Evolutionary conservation across 306 rosid genomes (phyloP), one percentile per base, ranked within the genome.

Genomic region (Astragalus glycyphyllos): DNA sequence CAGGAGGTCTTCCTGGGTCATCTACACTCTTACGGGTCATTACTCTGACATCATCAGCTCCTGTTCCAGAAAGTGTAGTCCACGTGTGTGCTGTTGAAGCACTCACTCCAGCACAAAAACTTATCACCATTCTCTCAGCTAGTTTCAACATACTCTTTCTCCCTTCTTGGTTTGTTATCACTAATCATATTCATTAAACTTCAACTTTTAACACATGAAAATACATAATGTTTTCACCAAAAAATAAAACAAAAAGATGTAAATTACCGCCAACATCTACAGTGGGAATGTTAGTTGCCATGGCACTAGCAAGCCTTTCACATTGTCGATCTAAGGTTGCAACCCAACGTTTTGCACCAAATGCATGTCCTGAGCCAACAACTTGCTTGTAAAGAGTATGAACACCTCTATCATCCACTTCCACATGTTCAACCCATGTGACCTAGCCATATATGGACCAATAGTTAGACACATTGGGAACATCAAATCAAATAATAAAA

Each of bases 321-420:
- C 97, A 95, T 79, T 87, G 96, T 65, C 99, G 80, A 45, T 95
- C 97, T 17, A 95, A 85, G 41, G 90, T 91, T 11, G 96, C 89
- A 66, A 95, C 86, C 99, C 99, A 95, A 26, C 96, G 90, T 75
- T 91, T 91, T 10, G 99, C 99, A 1, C 99, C 99, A 59, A 95
- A 95, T 40, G 88, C 99, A 50, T 91, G 80, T 50, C 99, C 99
- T 4, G 96, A 82, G 77, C 72, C 85, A 3, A 95, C 99, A 42
- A 95, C 85, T 58, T 86, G 97, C 84, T 85, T 91, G 84, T 89
- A 95, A 6, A 95, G 89, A 82, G 71, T 86, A 58, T 91, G 96
- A 78, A 91, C 97, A 5, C 97, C 96, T 79, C 96, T 84, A 46
- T 91, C 99, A 58, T 91, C 97, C 65, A 87, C 96, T 71, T 95